Base-by-base conservation (phyloP, 768 basidiomycete species). In the Mycena galericulata region DNA sequence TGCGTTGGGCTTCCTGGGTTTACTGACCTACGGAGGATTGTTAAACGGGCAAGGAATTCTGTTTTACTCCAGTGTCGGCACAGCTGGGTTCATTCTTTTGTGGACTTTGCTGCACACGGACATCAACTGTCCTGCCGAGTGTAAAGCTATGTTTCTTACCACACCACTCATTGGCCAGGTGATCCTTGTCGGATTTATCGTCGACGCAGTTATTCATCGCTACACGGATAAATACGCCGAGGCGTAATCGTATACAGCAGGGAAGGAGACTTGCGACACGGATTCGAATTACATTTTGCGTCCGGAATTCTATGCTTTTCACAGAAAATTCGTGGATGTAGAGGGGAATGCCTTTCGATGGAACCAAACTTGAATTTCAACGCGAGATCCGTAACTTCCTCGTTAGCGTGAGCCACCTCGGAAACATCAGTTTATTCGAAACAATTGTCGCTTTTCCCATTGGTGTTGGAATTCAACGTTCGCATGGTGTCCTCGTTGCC, bases 11-110 rank as follows among this genome's bases (percentile, higher is more conserved):
- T 88, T 90, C 75, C 69, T 89, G 57, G 78, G 75, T 7, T 72
- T 81, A 53, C 79, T 90, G 32, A 72, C 80, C 10, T 79, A 79
- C 62, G 82, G 85, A 2, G 89, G 88, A 1, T 74, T 80, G 59
- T 74, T 77, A 29, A 85, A 87, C 68, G 78, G 75, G 4, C 83
- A 86, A 11, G 85, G 87, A 4, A 73, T 76, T 7, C 69, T 79
- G 0, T 84, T 80, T 68, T 81, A 74, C 73, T 47, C 68, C 26
- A 56, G 71, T 32, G 63, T 78, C 38, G 58, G 67, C 12, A 49
- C 70, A 11, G 74, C 77, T 15, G 74, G 67, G 1, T 36, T 57
- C 38, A n/a, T 72, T 15, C 69, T 77, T 3, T 45, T 79, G n/a
- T 34, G 53, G 38, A 69, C 57, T 22, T 45, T 79, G 46, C 26